Evolutionary conservation across 2,329 filamentous ascomycete species (phyloP), one percentile per base, ranked within the genome.

Genomic region (Mycosphaerella arachidis): DNA sequence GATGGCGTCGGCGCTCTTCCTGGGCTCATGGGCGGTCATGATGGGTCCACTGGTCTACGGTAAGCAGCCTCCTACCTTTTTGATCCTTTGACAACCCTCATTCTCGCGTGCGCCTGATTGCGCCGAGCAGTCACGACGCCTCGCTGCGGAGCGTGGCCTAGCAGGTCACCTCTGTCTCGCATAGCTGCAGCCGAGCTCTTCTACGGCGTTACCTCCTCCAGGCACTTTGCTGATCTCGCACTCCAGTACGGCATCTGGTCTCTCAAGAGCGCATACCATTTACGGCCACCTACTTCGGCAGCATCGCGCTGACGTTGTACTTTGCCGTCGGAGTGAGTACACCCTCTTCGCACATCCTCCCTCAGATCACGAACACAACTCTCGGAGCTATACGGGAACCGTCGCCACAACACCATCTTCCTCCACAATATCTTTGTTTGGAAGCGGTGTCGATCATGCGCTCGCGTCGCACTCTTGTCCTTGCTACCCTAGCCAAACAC

Each of bases 211-310:
- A 58, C 55, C 56, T 35, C 52, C 40, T 30, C 30, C 53, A 46
- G 37, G 54, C 55, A 55, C 56, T 33, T 62, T 63, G 63, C 67
- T 67, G 59, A 67, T 60, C 54, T 59, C 48, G 52, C 50, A 46
- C 55, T 52, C 56, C 63, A 81, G 79, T 87, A 62, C 86, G 87
- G 70, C 94, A 99, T 77, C 84, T 97, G 65, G 78, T 92, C 58
- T 97, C 93, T 58, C 85, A 88, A 56, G 83, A 91, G 69, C 86
- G 94, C 68, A 79, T 97, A 63, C 94, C 94, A 3, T 97, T 97
- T 74, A 97, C 93, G 31, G 89, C 88, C 48, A 90, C 91, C 62
- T 97, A 97, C 80, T 96, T 97, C 79, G 92, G 92, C 55, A 94
- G 91, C 63, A 96, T 97, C 71, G 84, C 81, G 50, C 78, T 97